Evolutionary conservation across 805 yeast species (phyloP).

Genomic region (Wickerhamia fluorescens): DNA sequence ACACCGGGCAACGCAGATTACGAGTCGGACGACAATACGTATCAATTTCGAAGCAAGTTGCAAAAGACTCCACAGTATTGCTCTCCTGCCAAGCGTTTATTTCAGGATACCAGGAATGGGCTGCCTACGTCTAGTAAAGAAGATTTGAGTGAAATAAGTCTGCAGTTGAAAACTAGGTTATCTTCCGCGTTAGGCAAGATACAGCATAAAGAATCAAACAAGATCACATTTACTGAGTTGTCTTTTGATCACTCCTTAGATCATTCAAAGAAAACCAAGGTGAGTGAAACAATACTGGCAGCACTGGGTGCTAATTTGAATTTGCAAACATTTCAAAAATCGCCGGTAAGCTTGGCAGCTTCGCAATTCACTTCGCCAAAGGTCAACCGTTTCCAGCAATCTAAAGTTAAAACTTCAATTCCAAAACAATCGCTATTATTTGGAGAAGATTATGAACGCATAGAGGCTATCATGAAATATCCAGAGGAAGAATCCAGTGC

Average conservation of each 20-base stretch:
- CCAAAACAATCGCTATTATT: too few relatives aligned
- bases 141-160: slow-evolving; percentile 32
- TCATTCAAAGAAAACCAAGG: slow-evolving; percentile 1
- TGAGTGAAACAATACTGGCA: slow-evolving; percentile 4
- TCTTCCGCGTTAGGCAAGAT: slow-evolving; percentile 36
- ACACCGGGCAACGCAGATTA: slow-evolving; percentile 27
- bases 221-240: slow-evolving; percentile 25
- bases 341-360: slow-evolving; percentile 19
- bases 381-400: too few relatives aligned
- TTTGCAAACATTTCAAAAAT: slow-evolving; percentile 30
- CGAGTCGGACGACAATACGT: slow-evolving; percentile 28
- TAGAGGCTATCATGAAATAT: slow-evolving; percentile 5
- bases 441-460: too few relatives aligned
- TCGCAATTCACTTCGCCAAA: too few relatives aligned
- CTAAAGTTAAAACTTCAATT: slow-evolving; percentile 1
- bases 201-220: slow-evolving; percentile 20
- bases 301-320: slow-evolving; percentile 26
- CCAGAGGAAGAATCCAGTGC: slow-evolving; percentile 40
- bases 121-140: slow-evolving; percentile 15
- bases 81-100: slow-evolving; percentile 32
- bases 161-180: slow-evolving; percentile 29
- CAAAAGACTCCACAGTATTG: slow-evolving; percentile 38
- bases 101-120: slow-evolving; percentile 15
- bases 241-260: slow-evolving; percentile 12
- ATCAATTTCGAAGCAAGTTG: too few relatives aligned